These are phyloP conservation scores for Suillus brevipes DNA, from an alignment of 768 basidiomycete genomes.

Conservation along the genomic window DNA sequence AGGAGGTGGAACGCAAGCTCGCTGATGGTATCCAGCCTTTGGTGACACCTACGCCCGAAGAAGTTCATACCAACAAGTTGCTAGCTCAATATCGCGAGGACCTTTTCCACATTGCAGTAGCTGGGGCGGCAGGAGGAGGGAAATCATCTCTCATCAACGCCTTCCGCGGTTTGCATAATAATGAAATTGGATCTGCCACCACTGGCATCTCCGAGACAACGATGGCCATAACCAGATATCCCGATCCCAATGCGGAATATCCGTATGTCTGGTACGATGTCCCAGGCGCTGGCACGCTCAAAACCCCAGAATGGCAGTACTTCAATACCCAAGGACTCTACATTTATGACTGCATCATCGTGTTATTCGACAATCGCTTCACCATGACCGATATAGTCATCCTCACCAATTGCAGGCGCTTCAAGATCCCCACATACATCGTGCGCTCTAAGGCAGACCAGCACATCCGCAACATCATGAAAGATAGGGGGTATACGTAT, in stretches of 20 bases:
- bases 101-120: conserved; percentile 33
- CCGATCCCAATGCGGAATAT: conserved; percentile 12
- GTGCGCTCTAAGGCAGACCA: conserved; percentile 39
- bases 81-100: conserved; percentile 23
- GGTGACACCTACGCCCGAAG: conserved; percentile 23
- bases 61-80: conserved; percentile 16
- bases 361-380: conserved; percentile 35
- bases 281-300: conserved; percentile 36
- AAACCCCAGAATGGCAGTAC: conserved; percentile 36
- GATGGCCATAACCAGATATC: conserved; percentile 23
- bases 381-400: conserved; percentile 36
- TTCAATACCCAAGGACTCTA: conserved; percentile 39
- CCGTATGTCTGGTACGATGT: conserved; percentile 38
- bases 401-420: conserved; percentile 30
- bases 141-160: conserved; percentile 40
- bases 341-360: conserved; percentile 35
- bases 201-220: conserved; percentile 35
- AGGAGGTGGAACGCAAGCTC: background rate
- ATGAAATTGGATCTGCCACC: conserved; percentile 24
- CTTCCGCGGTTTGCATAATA: conserved; percentile 30
- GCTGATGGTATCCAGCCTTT: conserved; percentile 31
- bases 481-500: background rate
- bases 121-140: conserved; percentile 34
- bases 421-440: conserved; percentile 35
- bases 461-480: conserved; percentile 26